These are phyloP conservation scores for Thalassiosira sp. DNA, from an alignment of 352 stramenopile genomes.

Conservation along the genomic window DNA sequence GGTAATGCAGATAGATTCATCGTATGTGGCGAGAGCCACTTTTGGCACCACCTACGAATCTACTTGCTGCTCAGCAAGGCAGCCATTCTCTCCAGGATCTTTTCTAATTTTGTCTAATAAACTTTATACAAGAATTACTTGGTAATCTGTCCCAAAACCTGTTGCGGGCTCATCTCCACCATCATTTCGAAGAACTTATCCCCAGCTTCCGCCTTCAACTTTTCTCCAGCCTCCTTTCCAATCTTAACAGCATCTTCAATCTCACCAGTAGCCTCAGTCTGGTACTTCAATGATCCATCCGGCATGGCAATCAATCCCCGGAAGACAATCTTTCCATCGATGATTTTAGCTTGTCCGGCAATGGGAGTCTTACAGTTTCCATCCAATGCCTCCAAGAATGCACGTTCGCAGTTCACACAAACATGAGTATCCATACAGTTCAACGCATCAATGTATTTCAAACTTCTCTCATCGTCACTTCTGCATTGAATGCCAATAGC, in stretches of 20 bases:
- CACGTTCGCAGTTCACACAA: slow-evolving; percentile 88
- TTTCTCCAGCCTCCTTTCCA: slow-evolving; percentile 83
- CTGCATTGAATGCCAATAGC: slow-evolving; percentile 91
- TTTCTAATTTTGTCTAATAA: slow-evolving; percentile 4
- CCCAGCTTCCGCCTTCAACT: slow-evolving; percentile 85
- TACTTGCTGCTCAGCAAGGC: no score
- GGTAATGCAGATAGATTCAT: no score
- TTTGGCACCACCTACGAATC: background rate
- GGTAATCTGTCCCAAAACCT: slow-evolving; percentile 84
- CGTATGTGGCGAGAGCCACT: no score
- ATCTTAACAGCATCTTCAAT: slow-evolving; percentile 85
- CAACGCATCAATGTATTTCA: slow-evolving; percentile 86
- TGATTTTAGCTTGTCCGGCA: slow-evolving; percentile 86
- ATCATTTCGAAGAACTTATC: slow-evolving; percentile 88
- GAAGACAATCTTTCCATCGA: slow-evolving; percentile 87
- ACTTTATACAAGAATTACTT: slow-evolving; percentile 60
- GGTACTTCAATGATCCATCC: slow-evolving; percentile 85
- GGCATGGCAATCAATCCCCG: slow-evolving; percentile 88
- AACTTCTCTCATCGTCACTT: slow-evolving; percentile 82
- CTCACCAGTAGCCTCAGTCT: slow-evolving; percentile 80
- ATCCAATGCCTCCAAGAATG: slow-evolving; percentile 88
- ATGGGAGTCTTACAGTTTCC: slow-evolving; percentile 92
- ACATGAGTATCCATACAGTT: slow-evolving; percentile 86
- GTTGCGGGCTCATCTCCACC: slow-evolving; percentile 84
- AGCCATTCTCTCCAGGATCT: no score